Conservation (phyloP, 2,329 filamentous ascomycete genomes). For the Daldinia eschscholtzii region DNA sequence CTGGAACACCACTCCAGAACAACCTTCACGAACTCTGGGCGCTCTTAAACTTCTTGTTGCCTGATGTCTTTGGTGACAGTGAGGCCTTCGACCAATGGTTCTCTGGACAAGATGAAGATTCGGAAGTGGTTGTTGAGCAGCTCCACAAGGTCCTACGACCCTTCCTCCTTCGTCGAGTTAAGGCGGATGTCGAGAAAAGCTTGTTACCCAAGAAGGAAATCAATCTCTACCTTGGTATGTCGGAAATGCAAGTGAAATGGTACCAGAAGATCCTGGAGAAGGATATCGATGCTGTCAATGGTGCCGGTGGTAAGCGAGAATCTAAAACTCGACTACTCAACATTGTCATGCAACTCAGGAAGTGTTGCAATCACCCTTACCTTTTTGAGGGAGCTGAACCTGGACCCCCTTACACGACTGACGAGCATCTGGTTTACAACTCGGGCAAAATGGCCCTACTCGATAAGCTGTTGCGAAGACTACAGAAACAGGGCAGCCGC, state of each 20-base stretch:
- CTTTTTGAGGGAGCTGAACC: constrained; percentile 98
- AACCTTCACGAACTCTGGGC: constrained; percentile 99
- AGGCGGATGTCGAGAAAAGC: constrained; percentile 98
- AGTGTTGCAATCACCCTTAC: constrained; percentile 99
- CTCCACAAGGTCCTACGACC: constrained; percentile 92
- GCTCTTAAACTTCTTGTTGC: constrained; percentile 95
- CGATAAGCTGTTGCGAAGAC: constrained; percentile 86
- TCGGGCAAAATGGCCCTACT: constrained; percentile 98
- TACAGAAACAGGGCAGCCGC: constrained; percentile 88
- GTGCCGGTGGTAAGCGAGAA: constrained; percentile 94
- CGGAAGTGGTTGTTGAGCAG: constrained; percentile 96
- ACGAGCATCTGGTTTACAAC: constrained; percentile 94
- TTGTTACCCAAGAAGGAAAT: constrained; percentile 96
- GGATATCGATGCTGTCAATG: constrained; percentile 98
- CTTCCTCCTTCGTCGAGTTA: constrained; percentile 94
- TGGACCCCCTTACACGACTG: constrained; percentile 96
- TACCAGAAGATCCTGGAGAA: constrained; percentile 99
- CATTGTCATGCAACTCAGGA: constrained; percentile 99
- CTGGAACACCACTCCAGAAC: constrained; percentile 96
- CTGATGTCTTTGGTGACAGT: constrained; percentile 96
- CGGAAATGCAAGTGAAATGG: constrained; percentile 99
- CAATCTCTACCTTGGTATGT: constrained; percentile 98
- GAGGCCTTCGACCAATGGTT: constrained; percentile 99
- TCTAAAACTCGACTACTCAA: constrained; percentile 97
- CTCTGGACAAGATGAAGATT: constrained; percentile 87